Base-by-base conservation (phyloP, 495 filamentous ascomycete species). In the Hypoxylon perforatum region DNA sequence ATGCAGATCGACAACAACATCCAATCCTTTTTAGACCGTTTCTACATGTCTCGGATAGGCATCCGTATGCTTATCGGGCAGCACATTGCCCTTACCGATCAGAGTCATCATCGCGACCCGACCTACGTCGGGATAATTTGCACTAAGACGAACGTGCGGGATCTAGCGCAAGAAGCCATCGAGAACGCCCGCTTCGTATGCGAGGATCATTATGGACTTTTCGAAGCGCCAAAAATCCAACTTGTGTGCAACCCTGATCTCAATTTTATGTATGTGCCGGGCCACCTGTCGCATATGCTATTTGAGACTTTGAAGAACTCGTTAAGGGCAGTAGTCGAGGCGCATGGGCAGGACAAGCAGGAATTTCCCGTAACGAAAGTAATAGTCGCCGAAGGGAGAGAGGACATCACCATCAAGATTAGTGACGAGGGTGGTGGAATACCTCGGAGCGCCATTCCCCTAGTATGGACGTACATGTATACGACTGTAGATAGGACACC, bases 381-480 rank as follows among this genome's bases (percentile, higher is more conserved):
- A 4, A 95, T 99, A 61, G 92, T 99, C 28, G 94, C 95, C 9
- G 94, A 98, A 76, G 95, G 95, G 36, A 94, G 93, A 70, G 95
- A 99, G 80, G 95, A 99, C 67, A 99, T 99, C 68, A 98, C 95
- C 1, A 97, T 99, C 81, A 99, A 99, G 78, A 85, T 99, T 53
- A 92, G 90, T 10, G 95, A 99, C 74, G 95, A 99, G 76, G 95
- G 95, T 42, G 95, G 95, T 63, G 95, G 95, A 42, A 97, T 99
- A 22, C 92, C 94, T 0, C 85, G 95, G 55, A 92, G 89, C 63
- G 84, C 91, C 28, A 97, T 99, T 56, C 96, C 96, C 9, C 84
- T 99, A 7, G 95, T 98, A 14, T 99, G 95, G 95, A 99, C 95
- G 22, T 99, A 99, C 74, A 99, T 98, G 95, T 99, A 98, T 72